Evolutionary conservation across 805 yeast species (phyloP), one percentile per base, ranked within the genome.

Genomic region (Peterozyma toletana): DNA sequence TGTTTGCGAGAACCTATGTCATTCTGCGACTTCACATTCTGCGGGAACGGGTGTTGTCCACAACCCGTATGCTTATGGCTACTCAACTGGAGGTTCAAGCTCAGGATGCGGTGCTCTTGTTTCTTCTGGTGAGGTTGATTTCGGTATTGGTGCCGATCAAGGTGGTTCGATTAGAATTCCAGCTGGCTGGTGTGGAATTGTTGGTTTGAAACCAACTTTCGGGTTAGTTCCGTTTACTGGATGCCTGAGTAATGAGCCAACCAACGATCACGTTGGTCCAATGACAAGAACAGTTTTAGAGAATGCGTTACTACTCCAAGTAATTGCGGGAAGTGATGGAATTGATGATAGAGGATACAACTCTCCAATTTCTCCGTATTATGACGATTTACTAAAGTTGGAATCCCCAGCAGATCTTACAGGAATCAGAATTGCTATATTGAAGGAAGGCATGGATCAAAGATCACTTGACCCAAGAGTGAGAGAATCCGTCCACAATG

Each of bases 121-220:
- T n/a, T 74, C 78, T 4, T 67, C 67, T 1, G 68, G 65, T 1
- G 51, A 66, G 38, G 71, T 68, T n/a, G 71, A 67, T 40, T 64
- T 74, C 49, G 53, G 68, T 15, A 52, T 57, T 21, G 27, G 27
- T 7, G 27, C 27, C 7, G 27, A 21, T 21, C 27, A 77, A 9
- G 79, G 78, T 2, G 78, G 79, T 2, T 67, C 74, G 6, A 71
- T 73, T 11, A 57, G 79, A 37, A 60, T 68, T 38, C 79, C 78
- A 3, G 75, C 76, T 38, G 56, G 56, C 13, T 50, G 51, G 57
- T 67, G 40, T 44, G 56, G 56, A 14, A 18, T 53, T 1, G 56
- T 21, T 40, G 78, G 78, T 35, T 64, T 72, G 50, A 73, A 73
- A 50, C 78, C 78, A 3, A 62, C 75, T 1, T 71, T 71, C 53